Conservation (phyloP, 2,329 filamentous ascomycete genomes). For the Scopulariopsis brevicaulis region DNA sequence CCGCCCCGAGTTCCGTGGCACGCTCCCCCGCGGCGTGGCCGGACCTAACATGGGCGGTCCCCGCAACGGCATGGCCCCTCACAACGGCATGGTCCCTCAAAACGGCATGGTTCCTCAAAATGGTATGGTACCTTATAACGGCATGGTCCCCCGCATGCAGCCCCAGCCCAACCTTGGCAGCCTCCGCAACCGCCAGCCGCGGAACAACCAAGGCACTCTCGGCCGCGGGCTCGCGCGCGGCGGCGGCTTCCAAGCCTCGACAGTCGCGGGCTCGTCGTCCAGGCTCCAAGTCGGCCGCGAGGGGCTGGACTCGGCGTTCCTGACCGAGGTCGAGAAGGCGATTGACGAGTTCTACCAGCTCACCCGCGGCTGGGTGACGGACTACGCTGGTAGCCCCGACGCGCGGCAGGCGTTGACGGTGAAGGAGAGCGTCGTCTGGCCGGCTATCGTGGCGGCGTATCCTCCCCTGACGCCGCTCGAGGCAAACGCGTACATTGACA, state of each 20-base stretch:
- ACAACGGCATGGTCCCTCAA: not conserved
- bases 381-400: not conserved
- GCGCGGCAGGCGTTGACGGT: not conserved
- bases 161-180: not conserved
- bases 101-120: not conserved
- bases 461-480: constrained; percentile 23
- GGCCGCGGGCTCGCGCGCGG: not conserved
- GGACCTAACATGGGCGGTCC: not conserved
- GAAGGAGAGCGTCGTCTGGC: constrained; percentile 17
- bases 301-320: not conserved
- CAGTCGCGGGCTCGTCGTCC: not conserved
- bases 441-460: constrained; percentile 23
- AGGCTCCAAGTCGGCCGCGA: not conserved
- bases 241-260: not conserved
- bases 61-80: not conserved
- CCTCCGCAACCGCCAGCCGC: not conserved
- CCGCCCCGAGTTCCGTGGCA: not conserved
- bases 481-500: constrained; percentile 26
- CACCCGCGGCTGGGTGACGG: not conserved
- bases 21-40: not conserved
- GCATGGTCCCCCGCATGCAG: not conserved
- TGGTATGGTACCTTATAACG: not conserved
- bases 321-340: not conserved
- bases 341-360: not conserved
- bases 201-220: not conserved